Evolutionary conservation across 129 eudicot species (phyloP).

Genomic region (Heracleum sosnowskyi): DNA sequence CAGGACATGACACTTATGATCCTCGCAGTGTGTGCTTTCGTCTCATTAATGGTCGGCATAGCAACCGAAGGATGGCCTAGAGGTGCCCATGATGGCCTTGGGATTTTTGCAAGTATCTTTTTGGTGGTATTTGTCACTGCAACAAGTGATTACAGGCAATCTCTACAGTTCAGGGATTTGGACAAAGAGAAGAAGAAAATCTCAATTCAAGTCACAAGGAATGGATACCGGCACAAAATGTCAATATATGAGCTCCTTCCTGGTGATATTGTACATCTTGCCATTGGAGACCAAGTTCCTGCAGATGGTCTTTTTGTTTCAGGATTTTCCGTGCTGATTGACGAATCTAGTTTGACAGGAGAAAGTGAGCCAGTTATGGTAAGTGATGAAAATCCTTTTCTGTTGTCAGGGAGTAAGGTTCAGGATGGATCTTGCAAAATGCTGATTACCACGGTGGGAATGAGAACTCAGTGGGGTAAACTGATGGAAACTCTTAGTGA

Average conservation of each 20-base stretch:
- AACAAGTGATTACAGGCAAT: slow-evolving; percentile 32
- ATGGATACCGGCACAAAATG: slow-evolving; percentile 30
- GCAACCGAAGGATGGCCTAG: slow-evolving; percentile 35
- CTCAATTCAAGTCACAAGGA: slow-evolving; percentile 27
- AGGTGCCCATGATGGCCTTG: slow-evolving; percentile 34
- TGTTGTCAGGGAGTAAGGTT: slow-evolving; percentile 31
- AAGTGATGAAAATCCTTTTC: slow-evolving; percentile 18
- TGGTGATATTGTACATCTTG: slow-evolving; percentile 35
- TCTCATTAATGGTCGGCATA: slow-evolving; percentile 28
- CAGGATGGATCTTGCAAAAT: slow-evolving; percentile 37
- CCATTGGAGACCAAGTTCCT: slow-evolving; percentile 32
- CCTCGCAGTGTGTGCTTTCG: slow-evolving; percentile 24
- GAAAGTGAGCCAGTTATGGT: slow-evolving; percentile 33
- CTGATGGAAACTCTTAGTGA: slow-evolving; percentile 28
- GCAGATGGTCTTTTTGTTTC: slow-evolving; percentile 34
- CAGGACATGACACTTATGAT: slow-evolving; percentile 36
- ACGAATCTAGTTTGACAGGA: slow-evolving; percentile 33
- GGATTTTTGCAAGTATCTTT: slow-evolving; percentile 25
- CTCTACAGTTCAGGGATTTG: slow-evolving; percentile 33
- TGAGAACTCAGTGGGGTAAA: slow-evolving; percentile 40
- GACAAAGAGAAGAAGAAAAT: slow-evolving; percentile 36
- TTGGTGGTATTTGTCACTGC: slow-evolving; percentile 35
- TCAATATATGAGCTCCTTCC: slow-evolving; percentile 27
- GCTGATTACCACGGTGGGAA: slow-evolving; percentile 33
- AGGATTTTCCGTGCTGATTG: slow-evolving; percentile 25